Evolutionary conservation across 768 basidiomycete genomes (phyloP), one percentile per base, ranked within the genome.

Genomic region (Cubamyces lactineus): DNA sequence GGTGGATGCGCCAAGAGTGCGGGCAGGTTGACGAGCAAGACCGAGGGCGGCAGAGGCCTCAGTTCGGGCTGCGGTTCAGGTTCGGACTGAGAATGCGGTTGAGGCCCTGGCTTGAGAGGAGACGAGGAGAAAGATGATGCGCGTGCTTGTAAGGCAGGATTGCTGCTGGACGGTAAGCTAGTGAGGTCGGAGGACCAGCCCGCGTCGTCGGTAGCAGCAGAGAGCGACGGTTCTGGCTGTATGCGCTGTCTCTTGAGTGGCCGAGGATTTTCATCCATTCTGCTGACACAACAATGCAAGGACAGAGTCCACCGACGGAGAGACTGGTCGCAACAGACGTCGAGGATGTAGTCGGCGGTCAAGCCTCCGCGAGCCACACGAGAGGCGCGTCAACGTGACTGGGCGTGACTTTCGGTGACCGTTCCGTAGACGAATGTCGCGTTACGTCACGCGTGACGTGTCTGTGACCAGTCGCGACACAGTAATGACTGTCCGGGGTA

Each of bases 11-110:
- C 70, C 16, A 92, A 72, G 21, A 91, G 70, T 0, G 74, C 73
- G 1, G 91, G 89, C 3, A 92, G 75, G 5, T 83, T 79, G 7
- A 91, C 78, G 24, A 91, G 81, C 19, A 91, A 78, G 8, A 78
- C 69, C 5, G 79, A 75, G 6, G 77, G 72, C 0, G 81, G 80
- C 1, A 81, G 65, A 17, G 76, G 74, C 48, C 66, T 71, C 42
- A 80, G 61, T 7, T 38, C 58, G 7, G 28, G n/a, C n/a, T n/a
- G n/a, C n/a, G n/a, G 5, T 17, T 42, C 34, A 2, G 45, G 16
- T 9, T 53, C 34, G 0, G 28, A 28, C 7, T n/a, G 19, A 15
- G 26, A 9, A 2, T 40, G 19, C 8, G 49, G 12, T 12, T 45
- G 49, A 15, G 57, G 50, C 19, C 9, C 11, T 5, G 11, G 49